Evolutionary conservation across 257 asterid species (phyloP), one percentile per base, ranked within the genome.

Genomic region (Petrea volubilis): DNA sequence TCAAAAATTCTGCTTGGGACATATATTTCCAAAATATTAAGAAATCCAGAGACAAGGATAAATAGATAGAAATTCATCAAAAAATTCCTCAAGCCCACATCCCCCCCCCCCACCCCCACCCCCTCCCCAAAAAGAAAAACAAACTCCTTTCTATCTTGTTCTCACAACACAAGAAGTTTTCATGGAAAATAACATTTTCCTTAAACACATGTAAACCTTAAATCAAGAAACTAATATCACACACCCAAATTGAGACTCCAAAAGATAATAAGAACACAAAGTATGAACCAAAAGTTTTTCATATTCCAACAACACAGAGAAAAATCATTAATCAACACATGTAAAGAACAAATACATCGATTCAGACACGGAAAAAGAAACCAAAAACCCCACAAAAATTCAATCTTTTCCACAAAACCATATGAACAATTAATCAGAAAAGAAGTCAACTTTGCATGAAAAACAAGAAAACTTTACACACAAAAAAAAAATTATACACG

Each of bases 401-500:
- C 34, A 18, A 21, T 44, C 7, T 56, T 71, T 57, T 28, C 12
- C 10, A 64, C 21, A 15, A 63, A 68, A 57, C 29, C 55, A 33
- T 23, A 72, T 41, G 67, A 76, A 7, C 78, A 70, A 11, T 60
- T 2, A 61, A 59, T 18, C 4, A 31, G 58, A 7, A 77, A 61
- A 66, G 29, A 79, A 81, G 85, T 79, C 82, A 86, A 81, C 91
- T 83, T 80, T 83, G 84, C 85, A 83, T 77, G 84, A 74, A 76
- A 31, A 73, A 56, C 25, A 60, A 36, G 20, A 34, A 31, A 46
- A n/a, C 4, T 4, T 0, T 14, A 71, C 27, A 50, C 1, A 33
- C 33, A 0, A 64, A 25, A 85, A 60, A 7, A 17, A 15, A n/a
- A 11, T n/a, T n/a, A 59, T 7, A 50, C 0, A 36, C 28, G 71